A percentile compares a stretch with the other conserved stretches of the same genome.
Conservation (phyloP, 2,329 filamentous ascomycete species). For the Phialophora verrucosa region DNA sequence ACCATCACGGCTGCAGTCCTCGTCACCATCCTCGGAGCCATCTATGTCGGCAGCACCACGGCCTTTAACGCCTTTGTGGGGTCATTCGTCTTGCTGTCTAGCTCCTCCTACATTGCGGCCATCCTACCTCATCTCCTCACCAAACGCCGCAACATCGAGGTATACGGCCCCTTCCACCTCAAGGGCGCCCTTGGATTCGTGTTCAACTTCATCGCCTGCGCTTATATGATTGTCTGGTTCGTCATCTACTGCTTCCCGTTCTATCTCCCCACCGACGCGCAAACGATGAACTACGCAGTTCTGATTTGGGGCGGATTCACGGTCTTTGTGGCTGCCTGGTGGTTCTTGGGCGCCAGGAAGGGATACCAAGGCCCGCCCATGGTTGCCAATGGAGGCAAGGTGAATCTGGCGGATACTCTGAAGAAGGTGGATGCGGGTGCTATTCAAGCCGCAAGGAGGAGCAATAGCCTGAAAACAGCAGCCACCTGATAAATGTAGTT, state of each 20-base stretch:
- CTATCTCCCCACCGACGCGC: slow-evolving; percentile 52
- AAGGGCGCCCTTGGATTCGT: slow-evolving; percentile 55
- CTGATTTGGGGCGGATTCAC: slow-evolving; percentile 60
- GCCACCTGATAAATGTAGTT: neutral
- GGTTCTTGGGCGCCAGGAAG: slow-evolving; percentile 33
- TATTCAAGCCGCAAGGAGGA: slow-evolving; percentile 5
- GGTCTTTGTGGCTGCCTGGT: slow-evolving; percentile 57
- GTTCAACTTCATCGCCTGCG: slow-evolving; percentile 58
- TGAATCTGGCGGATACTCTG: slow-evolving; percentile 18
- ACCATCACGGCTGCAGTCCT: slow-evolving; percentile 58
- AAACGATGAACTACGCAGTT: slow-evolving; percentile 61
- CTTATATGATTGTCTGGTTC: slow-evolving; percentile 62
- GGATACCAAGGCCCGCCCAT: slow-evolving; percentile 33
- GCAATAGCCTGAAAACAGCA: slow-evolving; percentile 8
- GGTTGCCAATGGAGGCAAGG: slow-evolving; percentile 23
- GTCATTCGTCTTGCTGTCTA: slow-evolving; percentile 63
- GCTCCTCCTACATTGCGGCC: slow-evolving; percentile 61
- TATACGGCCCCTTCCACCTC: slow-evolving; percentile 60
- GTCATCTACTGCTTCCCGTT: slow-evolving; percentile 66
- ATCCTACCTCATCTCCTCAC: slow-evolving; percentile 60
- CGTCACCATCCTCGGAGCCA: slow-evolving; percentile 60
- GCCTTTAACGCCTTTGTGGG: slow-evolving; percentile 65
- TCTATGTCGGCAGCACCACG: slow-evolving; percentile 48
- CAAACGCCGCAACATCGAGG: slow-evolving; percentile 54
- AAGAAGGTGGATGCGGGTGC: slow-evolving; percentile 18